Evolutionary conservation across 1,139 yeast genomes (phyloP).

Genomic region (Zhuliangozyma blackwelliae): DNA sequence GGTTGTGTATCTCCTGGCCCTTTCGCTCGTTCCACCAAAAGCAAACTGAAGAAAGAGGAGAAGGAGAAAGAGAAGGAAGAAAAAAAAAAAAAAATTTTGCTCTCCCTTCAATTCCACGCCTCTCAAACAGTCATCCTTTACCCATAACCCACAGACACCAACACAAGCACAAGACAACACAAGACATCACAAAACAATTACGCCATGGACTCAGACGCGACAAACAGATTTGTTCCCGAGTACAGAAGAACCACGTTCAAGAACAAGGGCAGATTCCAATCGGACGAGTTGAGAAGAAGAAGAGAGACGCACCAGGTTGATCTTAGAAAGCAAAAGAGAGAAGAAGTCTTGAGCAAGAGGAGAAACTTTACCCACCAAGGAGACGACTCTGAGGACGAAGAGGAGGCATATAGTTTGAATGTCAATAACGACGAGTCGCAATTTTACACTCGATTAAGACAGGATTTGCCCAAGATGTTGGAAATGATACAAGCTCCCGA

Average conservation of each 20-base stretch:
- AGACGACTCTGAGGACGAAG: conserved; percentile 44
- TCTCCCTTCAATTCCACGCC: too few species aligned
- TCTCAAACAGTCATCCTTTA: too few species aligned
- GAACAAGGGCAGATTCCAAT: conserved; percentile 89
- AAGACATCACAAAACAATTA: not conserved
- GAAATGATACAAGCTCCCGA: conserved; percentile 74
- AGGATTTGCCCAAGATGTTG: conserved; percentile 83
- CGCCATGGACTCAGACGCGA: conserved; percentile 71
- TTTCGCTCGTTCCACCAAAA: too few species aligned
- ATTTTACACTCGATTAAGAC: conserved; percentile 56
- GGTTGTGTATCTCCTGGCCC: too few species aligned
- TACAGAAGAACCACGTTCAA: conserved; percentile 96
- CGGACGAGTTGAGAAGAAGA: conserved; percentile 95
- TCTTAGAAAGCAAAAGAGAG: conserved; percentile 92
- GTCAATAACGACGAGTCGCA: conserved; percentile 41
- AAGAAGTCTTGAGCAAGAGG: conserved; percentile 89
- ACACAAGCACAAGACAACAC: conserved; percentile 1
- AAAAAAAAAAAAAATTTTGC: not conserved
- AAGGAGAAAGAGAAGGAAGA: not conserved
- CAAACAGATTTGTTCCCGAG: conserved; percentile 89
- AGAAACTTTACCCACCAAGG: conserved; percentile 59
- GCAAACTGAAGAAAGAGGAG: not conserved
- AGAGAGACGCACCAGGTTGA: conserved; percentile 98
- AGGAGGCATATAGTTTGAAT: conserved; percentile 32
- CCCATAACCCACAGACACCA: too few species aligned